Evolutionary conservation across 257 asterid species (phyloP), one percentile per base, ranked within the genome.

Genomic region (Ilex aquifolium): DNA sequence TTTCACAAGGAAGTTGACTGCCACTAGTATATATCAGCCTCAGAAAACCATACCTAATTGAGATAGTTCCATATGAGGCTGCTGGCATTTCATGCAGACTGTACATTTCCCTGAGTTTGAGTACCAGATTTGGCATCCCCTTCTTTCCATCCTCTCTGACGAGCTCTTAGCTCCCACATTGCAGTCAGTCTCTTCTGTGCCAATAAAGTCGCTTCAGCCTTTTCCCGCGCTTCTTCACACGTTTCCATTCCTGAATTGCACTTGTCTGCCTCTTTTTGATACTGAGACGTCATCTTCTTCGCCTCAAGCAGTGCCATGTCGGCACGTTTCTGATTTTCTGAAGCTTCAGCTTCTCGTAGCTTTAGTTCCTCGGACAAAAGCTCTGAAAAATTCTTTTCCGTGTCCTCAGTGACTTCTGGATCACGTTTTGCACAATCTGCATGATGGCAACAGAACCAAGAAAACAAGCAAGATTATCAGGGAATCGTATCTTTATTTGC

Each of bases 91-190:
- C 17, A 49, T 15, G 1, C 54, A 11, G 54, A 12, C 54, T 49
- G 54, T 49, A 49, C 54, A 49, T 15, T 12, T 4, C 50, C 50
- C 50, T 44, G 50, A 0, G 50, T 0, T 1, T 7, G n/a, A n/a
- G 2, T 49, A 49, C 14, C 11, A 6, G 54, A 4, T 49, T 49
- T 49, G 54, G 54, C 13, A 11, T 2, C 14, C 54, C 54, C 54
- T 49, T 49, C 54, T 49, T 49, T 49, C 54, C 54, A 49, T 49
- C 54, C 54, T 49, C 54, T 49, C 2, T 49, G 54, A 49, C 54
- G 54, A 49, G 54, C 54, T 12, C 54, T 49, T 15, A 2, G 14
- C 16, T 49, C 54, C 54, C 54, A 49, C 16, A 15, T 49, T 49
- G 54, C 54, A 12, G 54, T 49, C 10, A 49, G 54, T 49, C 16